phyloP scores from a whole-genome alignment of 176 grass and related monocot genomes.

The Carex pumila region DNA sequence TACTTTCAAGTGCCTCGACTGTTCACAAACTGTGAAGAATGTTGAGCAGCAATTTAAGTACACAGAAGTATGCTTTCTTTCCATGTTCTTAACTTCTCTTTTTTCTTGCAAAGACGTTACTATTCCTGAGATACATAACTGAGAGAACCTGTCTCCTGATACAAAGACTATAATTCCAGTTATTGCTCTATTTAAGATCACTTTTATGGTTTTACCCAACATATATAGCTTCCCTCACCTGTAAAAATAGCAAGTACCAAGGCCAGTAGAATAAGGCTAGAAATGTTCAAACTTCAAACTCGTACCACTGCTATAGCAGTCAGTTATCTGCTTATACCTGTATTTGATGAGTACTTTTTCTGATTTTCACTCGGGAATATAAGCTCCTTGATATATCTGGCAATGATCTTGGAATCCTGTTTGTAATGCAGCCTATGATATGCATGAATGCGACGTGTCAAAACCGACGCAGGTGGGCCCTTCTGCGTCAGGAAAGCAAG shows the following conservation, averaged over 20 bases:
- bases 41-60: slow-evolving; percentile 99
- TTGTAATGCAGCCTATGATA: slow-evolving; percentile 62
- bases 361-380: background rate
- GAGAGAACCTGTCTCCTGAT: background rate
- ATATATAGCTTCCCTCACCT: background rate
- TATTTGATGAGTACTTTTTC: background rate
- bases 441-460: slow-evolving; percentile 84
- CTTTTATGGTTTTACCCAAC: background rate
- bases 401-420: background rate
- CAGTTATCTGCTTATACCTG: background rate
- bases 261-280: background rate
- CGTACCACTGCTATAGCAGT: background rate
- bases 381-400: background rate
- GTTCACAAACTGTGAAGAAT: slow-evolving; percentile 73
- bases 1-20: slow-evolving; percentile 94
- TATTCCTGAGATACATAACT: background rate
- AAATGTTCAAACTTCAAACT: background rate
- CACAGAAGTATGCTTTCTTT: slow-evolving; percentile 51
- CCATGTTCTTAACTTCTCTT: background rate
- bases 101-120: background rate
- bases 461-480: slow-evolving; percentile 78
- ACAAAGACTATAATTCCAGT: background rate
- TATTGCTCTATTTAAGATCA: background rate
- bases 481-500: slow-evolving; percentile 93
- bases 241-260: background rate